Conservation (phyloP, 768 basidiomycete species). For the Rhodotorula taiwanensis region DNA sequence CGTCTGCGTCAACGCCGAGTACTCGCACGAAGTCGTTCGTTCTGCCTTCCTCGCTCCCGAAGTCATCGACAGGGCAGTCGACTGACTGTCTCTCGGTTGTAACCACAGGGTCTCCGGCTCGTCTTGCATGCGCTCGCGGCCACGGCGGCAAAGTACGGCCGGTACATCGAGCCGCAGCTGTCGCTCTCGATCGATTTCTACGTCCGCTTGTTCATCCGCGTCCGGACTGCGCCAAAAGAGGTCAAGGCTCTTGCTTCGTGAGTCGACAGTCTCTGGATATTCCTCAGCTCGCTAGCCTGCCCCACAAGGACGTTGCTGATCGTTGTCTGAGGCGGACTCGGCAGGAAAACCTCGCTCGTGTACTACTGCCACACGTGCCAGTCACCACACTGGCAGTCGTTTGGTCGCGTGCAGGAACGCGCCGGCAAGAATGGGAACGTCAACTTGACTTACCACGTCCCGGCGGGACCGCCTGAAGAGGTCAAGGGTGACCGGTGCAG, state of each 20-base stretch:
- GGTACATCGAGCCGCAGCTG: conserved; percentile 73
- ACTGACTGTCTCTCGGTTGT: neutral
- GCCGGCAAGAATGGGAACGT: conserved; percentile 52
- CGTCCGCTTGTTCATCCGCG: conserved; percentile 77
- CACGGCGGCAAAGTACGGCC: conserved; percentile 84
- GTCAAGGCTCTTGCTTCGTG: conserved; percentile 78
- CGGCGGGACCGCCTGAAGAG: conserved; percentile 56
- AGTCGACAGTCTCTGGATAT: conserved; percentile 40
- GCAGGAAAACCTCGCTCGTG: conserved; percentile 75
- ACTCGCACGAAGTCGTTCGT: conserved; percentile 73
- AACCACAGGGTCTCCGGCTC: conserved; percentile 64
- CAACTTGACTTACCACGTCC: conserved; percentile 63
- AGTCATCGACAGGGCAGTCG: neutral
- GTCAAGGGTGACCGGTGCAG: conserved; percentile 55
- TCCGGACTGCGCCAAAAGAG: conserved; percentile 65
- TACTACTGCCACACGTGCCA: conserved; percentile 82
- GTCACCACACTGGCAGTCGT: conserved; percentile 69
- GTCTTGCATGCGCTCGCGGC: conserved; percentile 80
- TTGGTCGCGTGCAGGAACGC: conserved; percentile 67
- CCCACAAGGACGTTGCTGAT: neutral
- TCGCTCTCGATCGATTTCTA: conserved; percentile 97
- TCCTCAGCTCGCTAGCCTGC: neutral
- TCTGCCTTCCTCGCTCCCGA: conserved; percentile 40
- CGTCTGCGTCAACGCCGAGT: conserved; percentile 81
- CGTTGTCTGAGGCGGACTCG: neutral